Conservation (phyloP, 148 eudicot species). For the Fallopia convolvulus region DNA sequence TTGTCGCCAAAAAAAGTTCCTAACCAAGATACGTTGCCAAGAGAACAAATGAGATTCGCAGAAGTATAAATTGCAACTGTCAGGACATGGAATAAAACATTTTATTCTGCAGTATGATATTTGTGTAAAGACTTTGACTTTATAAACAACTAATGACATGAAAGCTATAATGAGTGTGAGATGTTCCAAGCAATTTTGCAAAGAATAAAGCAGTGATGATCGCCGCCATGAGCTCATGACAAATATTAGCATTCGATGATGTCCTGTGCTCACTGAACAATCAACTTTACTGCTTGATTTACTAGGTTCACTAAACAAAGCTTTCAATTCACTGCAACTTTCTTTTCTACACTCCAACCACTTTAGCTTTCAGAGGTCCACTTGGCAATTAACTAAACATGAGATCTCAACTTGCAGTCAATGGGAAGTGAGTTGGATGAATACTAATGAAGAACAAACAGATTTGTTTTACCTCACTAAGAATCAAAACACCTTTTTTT, state of each 20-base stretch:
- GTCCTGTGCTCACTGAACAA: background rate
- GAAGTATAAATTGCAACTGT: background rate
- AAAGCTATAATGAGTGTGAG: background rate
- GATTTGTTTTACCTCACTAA: slow-evolving; percentile 67
- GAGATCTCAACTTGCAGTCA: background rate
- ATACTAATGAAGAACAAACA: background rate
- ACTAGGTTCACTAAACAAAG: background rate
- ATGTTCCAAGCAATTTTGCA: background rate
- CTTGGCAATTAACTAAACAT: background rate
- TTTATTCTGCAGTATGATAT: background rate
- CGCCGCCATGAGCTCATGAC: background rate
- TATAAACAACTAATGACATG: background rate
- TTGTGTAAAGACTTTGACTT: background rate
- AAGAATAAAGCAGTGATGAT: background rate
- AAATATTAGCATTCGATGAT: background rate
- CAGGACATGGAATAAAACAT: background rate
- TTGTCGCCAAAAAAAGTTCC: background rate
- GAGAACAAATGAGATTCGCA: background rate
- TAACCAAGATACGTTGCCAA: background rate
- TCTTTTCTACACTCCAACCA: background rate
- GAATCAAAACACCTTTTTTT: slow-evolving; percentile 88
- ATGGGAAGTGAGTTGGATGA: background rate
- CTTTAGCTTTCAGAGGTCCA: background rate
- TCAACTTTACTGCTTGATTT: background rate
- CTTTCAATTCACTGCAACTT: background rate